phyloP scores from a whole-genome alignment of 31 red algal species.

The Asparagopsis taxiformis region DNA sequence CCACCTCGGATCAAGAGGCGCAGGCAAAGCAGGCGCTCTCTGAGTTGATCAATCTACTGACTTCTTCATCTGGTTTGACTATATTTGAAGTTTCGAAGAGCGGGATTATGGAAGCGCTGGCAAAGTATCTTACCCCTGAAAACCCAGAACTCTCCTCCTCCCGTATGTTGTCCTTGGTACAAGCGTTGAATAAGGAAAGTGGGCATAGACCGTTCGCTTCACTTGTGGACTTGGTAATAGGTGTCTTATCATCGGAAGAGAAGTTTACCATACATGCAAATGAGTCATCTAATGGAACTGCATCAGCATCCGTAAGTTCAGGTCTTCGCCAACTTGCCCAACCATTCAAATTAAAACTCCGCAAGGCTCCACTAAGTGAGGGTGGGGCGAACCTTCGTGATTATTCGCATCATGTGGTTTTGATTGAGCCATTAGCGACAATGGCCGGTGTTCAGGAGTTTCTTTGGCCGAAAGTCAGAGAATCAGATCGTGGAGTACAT shows the following conservation, averaged over 20 bases:
- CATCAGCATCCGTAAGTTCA: slow-evolving; percentile 35
- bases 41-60: slow-evolving; percentile 31
- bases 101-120: slow-evolving; percentile 58
- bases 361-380: slow-evolving; percentile 15
- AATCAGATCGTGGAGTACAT: slow-evolving; percentile 19
- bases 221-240: slow-evolving; percentile 39
- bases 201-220: slow-evolving; percentile 34
- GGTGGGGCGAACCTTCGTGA: slow-evolving; percentile 44
- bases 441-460: slow-evolving; percentile 86
- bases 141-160: neutral
- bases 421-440: slow-evolving; percentile 88
- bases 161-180: slow-evolving; percentile 19
- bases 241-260: slow-evolving; percentile 62
- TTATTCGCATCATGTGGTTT: slow-evolving; percentile 77
- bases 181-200: slow-evolving; percentile 26
- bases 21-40: slow-evolving; percentile 10
- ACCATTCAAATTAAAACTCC: slow-evolving; percentile 77
- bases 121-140: slow-evolving; percentile 33
- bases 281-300: slow-evolving; percentile 18
- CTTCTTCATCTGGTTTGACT: slow-evolving; percentile 37
- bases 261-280: slow-evolving; percentile 45
- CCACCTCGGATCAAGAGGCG: slow-evolving; percentile 1
- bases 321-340: slow-evolving; percentile 83
- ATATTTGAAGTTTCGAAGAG: slow-evolving; percentile 78
- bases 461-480: slow-evolving; percentile 62